Conservation (phyloP, 2,329 filamentous ascomycete genomes). For the Neopestalotiopsis sp. region DNA sequence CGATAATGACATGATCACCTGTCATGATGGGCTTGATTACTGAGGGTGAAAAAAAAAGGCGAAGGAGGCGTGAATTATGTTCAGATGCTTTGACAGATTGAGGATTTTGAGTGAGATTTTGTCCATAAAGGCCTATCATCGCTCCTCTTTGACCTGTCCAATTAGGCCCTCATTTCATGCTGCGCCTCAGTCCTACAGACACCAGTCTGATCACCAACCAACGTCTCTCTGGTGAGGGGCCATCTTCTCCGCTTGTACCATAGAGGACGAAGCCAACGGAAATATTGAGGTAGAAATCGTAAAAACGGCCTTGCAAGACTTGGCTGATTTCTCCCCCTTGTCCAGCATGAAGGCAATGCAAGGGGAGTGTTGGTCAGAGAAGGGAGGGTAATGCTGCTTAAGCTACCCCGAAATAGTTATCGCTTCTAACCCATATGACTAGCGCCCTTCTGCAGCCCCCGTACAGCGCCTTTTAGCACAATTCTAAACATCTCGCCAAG, state of each 20-base stretch:
- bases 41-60: neutral
- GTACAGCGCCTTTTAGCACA: too few species aligned
- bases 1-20: slow-evolving; percentile 20
- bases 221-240: neutral
- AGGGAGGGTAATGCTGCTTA: too few species aligned
- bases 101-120: neutral
- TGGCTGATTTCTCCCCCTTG: too few species aligned
- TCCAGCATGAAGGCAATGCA: too few species aligned
- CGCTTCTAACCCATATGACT: too few species aligned
- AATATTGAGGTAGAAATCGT: neutral
- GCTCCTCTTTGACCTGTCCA: neutral
- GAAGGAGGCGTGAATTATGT: neutral
- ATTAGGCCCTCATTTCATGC: neutral
- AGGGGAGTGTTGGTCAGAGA: too few species aligned
- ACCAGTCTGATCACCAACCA: neutral
- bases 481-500: too few species aligned
- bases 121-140: neutral
- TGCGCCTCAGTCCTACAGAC: neutral
- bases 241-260: neutral
- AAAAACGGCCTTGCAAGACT: neutral
- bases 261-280: neutral
- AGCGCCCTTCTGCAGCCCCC: too few species aligned
- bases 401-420: too few species aligned
- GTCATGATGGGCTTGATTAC: neutral
- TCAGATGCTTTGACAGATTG: neutral